A percentile compares a stretch with the other conserved stretches of the same genome.
These are phyloP conservation scores for Globisporangium heterothallicum DNA, from an alignment of 352 stramenopile species.

Conservation along the genomic window DNA sequence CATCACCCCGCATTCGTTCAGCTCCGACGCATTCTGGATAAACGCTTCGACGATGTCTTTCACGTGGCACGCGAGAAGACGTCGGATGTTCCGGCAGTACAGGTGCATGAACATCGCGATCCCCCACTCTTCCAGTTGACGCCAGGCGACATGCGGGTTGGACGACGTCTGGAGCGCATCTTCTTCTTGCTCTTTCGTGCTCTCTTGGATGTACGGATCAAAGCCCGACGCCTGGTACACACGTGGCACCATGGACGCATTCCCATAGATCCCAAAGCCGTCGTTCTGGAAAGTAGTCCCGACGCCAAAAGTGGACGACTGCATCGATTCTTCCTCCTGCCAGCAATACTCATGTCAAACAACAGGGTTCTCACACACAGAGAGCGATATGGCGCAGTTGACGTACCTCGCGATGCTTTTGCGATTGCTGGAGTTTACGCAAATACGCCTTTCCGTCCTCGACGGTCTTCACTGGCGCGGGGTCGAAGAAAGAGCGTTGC, in stretches of 20 bases:
- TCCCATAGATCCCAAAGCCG: constrained; percentile 65
- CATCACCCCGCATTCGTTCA: constrained; percentile 78
- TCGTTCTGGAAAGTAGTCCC: constrained; percentile 47
- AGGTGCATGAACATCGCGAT: constrained; percentile 85
- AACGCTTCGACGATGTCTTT: constrained; percentile 84
- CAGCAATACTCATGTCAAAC: not conserved
- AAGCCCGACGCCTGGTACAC: constrained; percentile 85
- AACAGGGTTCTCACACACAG: not conserved
- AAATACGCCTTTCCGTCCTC: constrained; percentile 74
- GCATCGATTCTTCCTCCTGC: constrained; percentile 46
- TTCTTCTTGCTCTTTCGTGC: constrained; percentile 57
- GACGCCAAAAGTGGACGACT: constrained; percentile 39
- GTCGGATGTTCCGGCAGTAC: constrained; percentile 79
- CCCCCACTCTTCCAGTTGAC: constrained; percentile 68
- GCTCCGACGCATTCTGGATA: constrained; percentile 70
- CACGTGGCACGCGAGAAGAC: constrained; percentile 75
- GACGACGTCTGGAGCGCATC: constrained; percentile 72
- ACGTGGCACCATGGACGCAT: constrained; percentile 55
- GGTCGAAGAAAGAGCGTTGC: constrained; percentile 74
- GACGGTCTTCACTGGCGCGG: constrained; percentile 50
- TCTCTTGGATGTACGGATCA: constrained; percentile 58
- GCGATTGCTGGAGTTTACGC: constrained; percentile 47
- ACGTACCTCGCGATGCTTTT: constrained; percentile 29
- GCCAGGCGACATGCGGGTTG: constrained; percentile 66
- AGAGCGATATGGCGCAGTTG: not conserved